phyloP scores from a whole-genome alignment of 1,139 yeast genomes.

The Geotrichum bryndzae region DNA sequence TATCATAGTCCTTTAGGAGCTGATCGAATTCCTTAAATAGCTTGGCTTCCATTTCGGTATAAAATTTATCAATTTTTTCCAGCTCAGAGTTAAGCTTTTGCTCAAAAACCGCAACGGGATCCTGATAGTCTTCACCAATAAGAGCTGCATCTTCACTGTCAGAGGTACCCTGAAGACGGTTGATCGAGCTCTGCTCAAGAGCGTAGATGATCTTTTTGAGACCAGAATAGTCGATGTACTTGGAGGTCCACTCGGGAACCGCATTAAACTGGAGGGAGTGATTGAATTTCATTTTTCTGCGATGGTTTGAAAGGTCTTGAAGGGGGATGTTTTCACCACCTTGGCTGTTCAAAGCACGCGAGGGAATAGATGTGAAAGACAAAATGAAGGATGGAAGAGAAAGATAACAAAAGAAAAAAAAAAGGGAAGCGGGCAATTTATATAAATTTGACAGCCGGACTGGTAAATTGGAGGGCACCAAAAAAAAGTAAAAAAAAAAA shows the following conservation, averaged over 20 bases:
- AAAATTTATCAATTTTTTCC: slow-evolving; percentile 52
- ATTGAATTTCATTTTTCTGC: slow-evolving; percentile 57
- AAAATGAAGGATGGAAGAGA: not conserved
- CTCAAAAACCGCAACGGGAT: slow-evolving; percentile 48
- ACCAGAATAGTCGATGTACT: slow-evolving; percentile 58
- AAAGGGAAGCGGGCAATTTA: not conserved
- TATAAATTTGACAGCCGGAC: not conserved
- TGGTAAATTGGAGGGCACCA: not conserved
- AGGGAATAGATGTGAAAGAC: not conserved
- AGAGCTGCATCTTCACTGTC: slow-evolving; percentile 36
- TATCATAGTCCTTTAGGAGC: slow-evolving; percentile 39
- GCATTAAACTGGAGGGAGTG: slow-evolving; percentile 72
- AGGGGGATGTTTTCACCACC: slow-evolving; percentile 5
- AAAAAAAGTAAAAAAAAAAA: not conserved
- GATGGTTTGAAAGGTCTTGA: slow-evolving; percentile 2
- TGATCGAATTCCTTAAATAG: slow-evolving; percentile 44
- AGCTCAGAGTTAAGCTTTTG: slow-evolving; percentile 52
- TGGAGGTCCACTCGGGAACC: slow-evolving; percentile 74
- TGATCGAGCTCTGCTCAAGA: slow-evolving; percentile 37
- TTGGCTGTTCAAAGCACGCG: slow-evolving; percentile 4
- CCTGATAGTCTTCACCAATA: slow-evolving; percentile 34
- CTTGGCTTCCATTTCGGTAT: slow-evolving; percentile 44
- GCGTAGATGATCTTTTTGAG: slow-evolving; percentile 55
- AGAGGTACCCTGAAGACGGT: slow-evolving; percentile 25
- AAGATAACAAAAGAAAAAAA: not conserved